Evolutionary conservation across 1,139 yeast species (phyloP).

Genomic region (Eremothecium cymbalariae): DNA sequence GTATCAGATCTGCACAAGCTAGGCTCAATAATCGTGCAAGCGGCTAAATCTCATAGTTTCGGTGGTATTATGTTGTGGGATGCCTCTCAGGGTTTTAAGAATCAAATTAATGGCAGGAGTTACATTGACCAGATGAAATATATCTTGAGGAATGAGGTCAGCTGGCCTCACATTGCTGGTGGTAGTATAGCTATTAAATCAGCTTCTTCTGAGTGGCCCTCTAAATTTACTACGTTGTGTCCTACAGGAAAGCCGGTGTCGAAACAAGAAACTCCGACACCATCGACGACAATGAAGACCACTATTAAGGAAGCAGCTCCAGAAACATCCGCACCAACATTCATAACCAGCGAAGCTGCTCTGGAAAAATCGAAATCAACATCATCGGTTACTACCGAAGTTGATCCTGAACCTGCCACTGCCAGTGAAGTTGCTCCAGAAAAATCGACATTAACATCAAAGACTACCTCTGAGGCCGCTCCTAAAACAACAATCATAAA

Average conservation of each 20-base stretch:
- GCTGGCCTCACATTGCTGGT: no score
- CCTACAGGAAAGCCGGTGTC: slow-evolving; percentile 6
- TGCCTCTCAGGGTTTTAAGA: slow-evolving; percentile 69
- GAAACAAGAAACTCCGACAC: slow-evolving; percentile 1
- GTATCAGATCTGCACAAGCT: slow-evolving; percentile 40
- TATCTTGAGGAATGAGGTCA: slow-evolving; percentile 20
- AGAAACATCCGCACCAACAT: no score
- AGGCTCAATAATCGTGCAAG: slow-evolving; percentile 32
- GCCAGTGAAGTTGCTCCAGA: no score
- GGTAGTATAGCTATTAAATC: slow-evolving; percentile 14
- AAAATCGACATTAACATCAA: no score
- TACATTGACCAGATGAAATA: slow-evolving; percentile 31
- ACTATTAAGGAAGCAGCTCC: slow-evolving; percentile 6
- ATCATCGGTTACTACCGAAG: no score
- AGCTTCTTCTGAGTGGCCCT: slow-evolving; percentile 12
- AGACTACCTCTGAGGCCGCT: no score
- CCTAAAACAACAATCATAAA: no score
- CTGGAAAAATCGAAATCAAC: no score
- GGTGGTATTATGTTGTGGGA: slow-evolving; percentile 93
- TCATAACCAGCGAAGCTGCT: no score
- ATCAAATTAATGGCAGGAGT: slow-evolving; percentile 39
- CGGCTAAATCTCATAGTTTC: slow-evolving; percentile 40
- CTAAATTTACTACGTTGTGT: slow-evolving; percentile 11
- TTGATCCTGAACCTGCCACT: no score
- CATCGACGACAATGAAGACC: slow-evolving; percentile 12